Conservation (phyloP, 2,329 filamentous ascomycete genomes). For the Emergomyces africanus region DNA sequence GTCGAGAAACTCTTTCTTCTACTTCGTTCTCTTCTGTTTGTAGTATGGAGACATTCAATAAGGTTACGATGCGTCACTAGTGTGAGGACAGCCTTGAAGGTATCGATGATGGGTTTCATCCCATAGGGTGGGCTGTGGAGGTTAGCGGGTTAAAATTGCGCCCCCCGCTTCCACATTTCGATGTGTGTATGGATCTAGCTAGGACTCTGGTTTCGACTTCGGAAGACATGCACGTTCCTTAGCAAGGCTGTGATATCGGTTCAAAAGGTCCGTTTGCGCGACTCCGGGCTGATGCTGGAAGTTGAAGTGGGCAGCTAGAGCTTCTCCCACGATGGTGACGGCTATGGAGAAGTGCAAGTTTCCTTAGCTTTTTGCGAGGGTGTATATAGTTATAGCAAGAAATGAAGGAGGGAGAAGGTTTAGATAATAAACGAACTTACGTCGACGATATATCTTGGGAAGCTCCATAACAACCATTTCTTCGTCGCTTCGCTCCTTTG, state of each 20-base stretch:
- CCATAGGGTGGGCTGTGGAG: background rate
- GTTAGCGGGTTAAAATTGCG: background rate
- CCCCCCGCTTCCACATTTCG: background rate
- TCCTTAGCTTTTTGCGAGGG: conserved; percentile 36
- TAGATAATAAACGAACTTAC: background rate
- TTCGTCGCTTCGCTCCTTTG: background rate
- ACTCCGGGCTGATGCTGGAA: background rate
- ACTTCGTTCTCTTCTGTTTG: background rate
- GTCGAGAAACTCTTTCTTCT: background rate
- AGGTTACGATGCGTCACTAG: background rate
- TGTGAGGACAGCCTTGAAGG: background rate
- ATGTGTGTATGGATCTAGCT: too few relatives aligned
- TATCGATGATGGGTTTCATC: background rate
- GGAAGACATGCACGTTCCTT: conserved; percentile 22
- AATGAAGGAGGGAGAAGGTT: background rate
- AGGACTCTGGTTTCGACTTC: background rate
- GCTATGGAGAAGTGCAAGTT: background rate
- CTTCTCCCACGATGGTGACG: background rate
- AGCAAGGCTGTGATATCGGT: conserved; percentile 42
- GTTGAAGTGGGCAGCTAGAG: conserved; percentile 1
- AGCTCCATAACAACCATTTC: conserved; percentile 2
- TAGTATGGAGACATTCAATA: background rate
- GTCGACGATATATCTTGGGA: background rate
- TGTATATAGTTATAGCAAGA: background rate
- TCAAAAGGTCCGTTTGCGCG: conserved; percentile 37